Evolutionary conservation across 176 grass and related monocot genomes (phyloP), one percentile per base, ranked within the genome.

Genomic region (Tillandsia fasciculata): DNA sequence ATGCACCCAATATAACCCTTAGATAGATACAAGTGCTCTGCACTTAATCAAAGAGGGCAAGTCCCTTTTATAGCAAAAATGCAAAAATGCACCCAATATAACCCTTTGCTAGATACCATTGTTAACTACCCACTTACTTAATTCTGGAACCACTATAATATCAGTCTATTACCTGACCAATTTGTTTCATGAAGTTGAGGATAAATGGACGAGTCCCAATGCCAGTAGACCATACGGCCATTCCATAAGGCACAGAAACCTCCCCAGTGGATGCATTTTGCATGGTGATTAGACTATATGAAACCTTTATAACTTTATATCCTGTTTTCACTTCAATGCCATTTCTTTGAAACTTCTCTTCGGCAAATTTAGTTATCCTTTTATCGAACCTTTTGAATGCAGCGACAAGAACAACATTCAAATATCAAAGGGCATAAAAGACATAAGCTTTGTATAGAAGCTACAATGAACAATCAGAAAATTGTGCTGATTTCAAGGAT

Each of bases 301-400:
- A 64, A 64, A 99, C 94, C 72, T 91, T 89, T 48, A 99, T 84
- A 74, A 99, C 94, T 64, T 82, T 99, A 33, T 77, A 92, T 72
- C 94, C 89, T 59, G 94, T 97, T 85, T 92, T 97, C 70, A 99
- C 84, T 80, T 93, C 77, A 77, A 99, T 99, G 48, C 94, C 94
- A 72, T 97, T 51, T 79, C 94, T 92, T 78, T 79, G 76, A 69
- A 97, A 97, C 53, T 97, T 97, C 26, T 85, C 74, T 71, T 97
- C 94, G 2, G 94, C 94, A 53, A 97, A 97, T 69, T 92, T 70
- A 52, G 86, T 87, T 72, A 97, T 92, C 73, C 94, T 89, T 64
- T 97, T 97, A 66, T 97, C 94, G 14, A 97, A 97, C 94, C 94
- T 97, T 82, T 22, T 5, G 6, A 59, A 59, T 59, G 20, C 56